Conservation (phyloP, 345 rosid species). For the Brassica juncea region DNA sequence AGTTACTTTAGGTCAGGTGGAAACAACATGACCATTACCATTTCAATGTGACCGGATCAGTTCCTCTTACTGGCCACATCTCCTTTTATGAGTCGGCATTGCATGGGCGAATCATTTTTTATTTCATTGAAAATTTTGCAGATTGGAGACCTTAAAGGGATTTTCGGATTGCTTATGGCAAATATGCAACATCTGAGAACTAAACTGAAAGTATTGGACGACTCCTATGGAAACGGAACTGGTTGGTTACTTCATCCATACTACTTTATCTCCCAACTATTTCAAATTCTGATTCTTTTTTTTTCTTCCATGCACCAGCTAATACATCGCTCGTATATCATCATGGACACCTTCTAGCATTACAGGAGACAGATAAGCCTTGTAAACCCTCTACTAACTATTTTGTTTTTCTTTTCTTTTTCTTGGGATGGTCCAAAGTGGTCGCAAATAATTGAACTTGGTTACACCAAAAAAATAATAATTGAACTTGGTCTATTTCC, state of each 20-base stretch:
- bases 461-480: too few species aligned
- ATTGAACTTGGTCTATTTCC: too few species aligned
- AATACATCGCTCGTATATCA: constrained; percentile 86
- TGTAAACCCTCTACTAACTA: constrained; percentile 49
- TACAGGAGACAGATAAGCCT: constrained; percentile 82
- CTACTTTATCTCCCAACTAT: not conserved
- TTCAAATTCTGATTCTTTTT: not conserved
- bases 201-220: constrained; percentile 71
- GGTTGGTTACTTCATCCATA: constrained; percentile 47
- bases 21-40: too few species aligned
- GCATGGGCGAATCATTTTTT: too few species aligned
- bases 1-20: too few species aligned
- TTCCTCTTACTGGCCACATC: too few species aligned
- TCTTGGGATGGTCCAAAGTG: too few species aligned
- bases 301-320: constrained; percentile 50
- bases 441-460: too few species aligned
- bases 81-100: too few species aligned
- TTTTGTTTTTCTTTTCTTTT: too few species aligned
- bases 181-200: constrained; percentile 61
- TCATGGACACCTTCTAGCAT: constrained; percentile 85
- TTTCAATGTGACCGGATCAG: too few species aligned
- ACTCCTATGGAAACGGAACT: constrained; percentile 73
- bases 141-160: constrained; percentile 88
- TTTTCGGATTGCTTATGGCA: constrained; percentile 82
- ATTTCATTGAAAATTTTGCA: constrained; percentile 32